Conservation (phyloP, 768 basidiomycete species). For the Naematelia aurantialba region DNA sequence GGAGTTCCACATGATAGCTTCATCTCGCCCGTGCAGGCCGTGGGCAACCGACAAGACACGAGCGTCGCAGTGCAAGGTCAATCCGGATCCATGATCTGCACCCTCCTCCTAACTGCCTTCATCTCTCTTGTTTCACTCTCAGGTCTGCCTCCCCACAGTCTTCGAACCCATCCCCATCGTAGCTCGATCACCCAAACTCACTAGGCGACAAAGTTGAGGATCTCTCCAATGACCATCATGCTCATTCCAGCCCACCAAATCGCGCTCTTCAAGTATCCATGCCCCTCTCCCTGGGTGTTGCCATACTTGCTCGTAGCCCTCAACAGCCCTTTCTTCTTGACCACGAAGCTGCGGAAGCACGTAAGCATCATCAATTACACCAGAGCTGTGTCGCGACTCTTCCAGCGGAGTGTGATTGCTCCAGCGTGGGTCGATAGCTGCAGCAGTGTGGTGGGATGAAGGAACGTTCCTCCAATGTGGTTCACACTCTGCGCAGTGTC, state of each 20-base stretch:
- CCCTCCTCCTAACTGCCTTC: no score
- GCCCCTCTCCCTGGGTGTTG: conserved; percentile 69
- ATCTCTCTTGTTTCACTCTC: no score
- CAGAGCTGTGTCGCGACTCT: background rate
- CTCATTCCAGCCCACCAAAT: conserved; percentile 96
- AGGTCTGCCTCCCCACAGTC: no score
- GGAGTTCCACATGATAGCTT: background rate
- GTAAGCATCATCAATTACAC: background rate
- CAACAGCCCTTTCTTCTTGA: conserved; percentile 93
- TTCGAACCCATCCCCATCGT: no score
- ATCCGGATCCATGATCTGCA: no score
- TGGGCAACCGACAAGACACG: no score
- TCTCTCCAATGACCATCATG: conserved; percentile 60
- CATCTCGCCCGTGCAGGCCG: background rate
- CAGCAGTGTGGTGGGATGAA: no score
- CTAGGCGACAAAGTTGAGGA: conserved; percentile 50
- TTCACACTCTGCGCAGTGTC: no score
- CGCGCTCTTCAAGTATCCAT: conserved; percentile 84
- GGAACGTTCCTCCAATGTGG: no score
- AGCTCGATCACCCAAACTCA: no score
- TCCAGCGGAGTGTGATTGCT: background rate
- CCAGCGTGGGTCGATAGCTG: no score
- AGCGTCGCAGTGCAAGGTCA: no score
- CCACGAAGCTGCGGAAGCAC: conserved; percentile 89
- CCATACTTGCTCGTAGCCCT: conserved; percentile 51